phyloP scores from a whole-genome alignment of 2,329 filamentous ascomycete species.

The Endoconidiophora laricicola region DNA sequence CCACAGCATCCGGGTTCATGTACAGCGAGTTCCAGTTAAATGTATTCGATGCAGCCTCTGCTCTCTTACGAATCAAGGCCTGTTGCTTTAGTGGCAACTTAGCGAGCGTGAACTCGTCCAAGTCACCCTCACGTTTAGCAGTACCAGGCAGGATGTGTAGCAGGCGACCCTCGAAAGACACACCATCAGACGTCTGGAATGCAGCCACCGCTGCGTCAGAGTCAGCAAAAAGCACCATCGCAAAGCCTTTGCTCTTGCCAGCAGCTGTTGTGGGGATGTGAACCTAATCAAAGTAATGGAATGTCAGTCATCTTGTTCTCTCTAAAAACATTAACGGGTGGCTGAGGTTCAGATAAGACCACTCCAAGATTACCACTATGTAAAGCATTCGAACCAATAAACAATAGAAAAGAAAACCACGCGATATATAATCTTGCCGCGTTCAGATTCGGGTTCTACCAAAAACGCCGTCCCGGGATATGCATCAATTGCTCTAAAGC shows the following conservation, averaged over 20 bases:
- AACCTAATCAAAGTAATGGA: slow-evolving; percentile 40
- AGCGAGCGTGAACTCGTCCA: slow-evolving; percentile 79
- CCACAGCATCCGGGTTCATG: slow-evolving; percentile 92
- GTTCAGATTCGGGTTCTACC: slow-evolving; percentile 51
- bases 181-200: slow-evolving; percentile 63
- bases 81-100: slow-evolving; percentile 92
- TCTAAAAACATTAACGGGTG: background rate
- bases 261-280: slow-evolving; percentile 64
- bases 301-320: slow-evolving; percentile 9
- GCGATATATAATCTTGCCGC: background rate
- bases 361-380: background rate
- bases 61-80: slow-evolving; percentile 71
- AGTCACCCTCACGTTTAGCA: slow-evolving; percentile 60
- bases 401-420: slow-evolving; percentile 24
- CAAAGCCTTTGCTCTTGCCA: slow-evolving; percentile 74
- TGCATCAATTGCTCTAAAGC: slow-evolving; percentile 72
- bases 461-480: slow-evolving; percentile 67
- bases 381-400: slow-evolving; percentile 2
- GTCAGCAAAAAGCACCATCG: slow-evolving; percentile 65
- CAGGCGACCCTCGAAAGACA: slow-evolving; percentile 80
- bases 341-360: background rate
- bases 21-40: slow-evolving; percentile 99
- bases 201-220: slow-evolving; percentile 60
- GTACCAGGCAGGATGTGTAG: slow-evolving; percentile 77
- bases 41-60: slow-evolving; percentile 56